phyloP scores from a whole-genome alignment of 163 green algal species.

The Trebouxia gelatinosa region DNA sequence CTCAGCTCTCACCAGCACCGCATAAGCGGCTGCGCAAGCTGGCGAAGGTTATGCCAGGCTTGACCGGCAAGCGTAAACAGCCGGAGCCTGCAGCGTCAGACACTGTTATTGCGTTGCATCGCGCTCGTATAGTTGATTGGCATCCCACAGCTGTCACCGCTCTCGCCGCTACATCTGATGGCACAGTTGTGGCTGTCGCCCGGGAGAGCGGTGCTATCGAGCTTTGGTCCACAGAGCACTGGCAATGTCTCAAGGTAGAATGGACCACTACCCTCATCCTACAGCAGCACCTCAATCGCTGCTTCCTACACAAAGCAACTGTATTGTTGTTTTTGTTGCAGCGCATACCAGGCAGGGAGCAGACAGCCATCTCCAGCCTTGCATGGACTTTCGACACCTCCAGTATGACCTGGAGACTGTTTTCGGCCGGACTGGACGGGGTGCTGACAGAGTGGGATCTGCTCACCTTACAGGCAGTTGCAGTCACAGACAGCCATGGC shows the following conservation, averaged over 20 bases:
- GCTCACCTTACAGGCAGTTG: slow-evolving; percentile 29
- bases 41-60: background rate
- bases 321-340: too few relatives aligned
- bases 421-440: slow-evolving; percentile 77
- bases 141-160: slow-evolving; percentile 68
- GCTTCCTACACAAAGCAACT: background rate
- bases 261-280: too few relatives aligned
- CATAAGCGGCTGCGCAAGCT: too few relatives aligned
- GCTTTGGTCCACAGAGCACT: slow-evolving; percentile 73
- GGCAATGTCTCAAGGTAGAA: slow-evolving; percentile 61
- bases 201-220: slow-evolving; percentile 86
- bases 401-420: slow-evolving; percentile 56
- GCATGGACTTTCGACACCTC: slow-evolving; percentile 60
- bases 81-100: background rate
- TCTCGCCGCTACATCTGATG: slow-evolving; percentile 69
- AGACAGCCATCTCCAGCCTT: slow-evolving; percentile 62
- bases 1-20: too few relatives aligned
- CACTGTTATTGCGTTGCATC: slow-evolving; percentile 65
- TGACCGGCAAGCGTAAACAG: slow-evolving; percentile 4
- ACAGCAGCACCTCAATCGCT: background rate
- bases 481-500: slow-evolving; percentile 69
- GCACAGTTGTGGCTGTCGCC: slow-evolving; percentile 65
- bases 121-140: slow-evolving; percentile 78
- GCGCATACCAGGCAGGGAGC: slow-evolving; percentile 62
- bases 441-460: slow-evolving; percentile 70